Percentiles rank a stretch among this genome's conserved stretches.
phyloP scores from a whole-genome alignment of 176 grass and related monocot species.

The Pharus latifolius region DNA sequence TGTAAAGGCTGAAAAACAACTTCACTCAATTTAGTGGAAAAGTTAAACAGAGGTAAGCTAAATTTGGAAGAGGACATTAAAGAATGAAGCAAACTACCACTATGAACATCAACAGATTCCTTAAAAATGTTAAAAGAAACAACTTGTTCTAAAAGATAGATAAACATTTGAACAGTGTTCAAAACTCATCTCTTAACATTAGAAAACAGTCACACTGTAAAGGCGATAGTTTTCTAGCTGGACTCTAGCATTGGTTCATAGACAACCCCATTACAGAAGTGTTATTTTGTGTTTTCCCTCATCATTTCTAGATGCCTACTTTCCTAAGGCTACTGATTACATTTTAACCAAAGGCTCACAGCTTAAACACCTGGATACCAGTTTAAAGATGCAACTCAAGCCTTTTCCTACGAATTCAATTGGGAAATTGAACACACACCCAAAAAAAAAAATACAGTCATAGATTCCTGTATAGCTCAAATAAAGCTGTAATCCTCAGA shows the following conservation, averaged over 20 bases:
- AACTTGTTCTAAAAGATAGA: neutral
- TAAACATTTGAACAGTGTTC: too few relatives aligned
- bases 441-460: too few relatives aligned
- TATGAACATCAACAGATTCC: neutral
- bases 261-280: neutral
- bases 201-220: too few relatives aligned
- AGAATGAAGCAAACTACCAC: conserved; percentile 4
- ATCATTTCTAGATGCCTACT: neutral
- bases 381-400: neutral
- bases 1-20: conserved; percentile 63
- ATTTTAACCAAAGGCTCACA: neutral
- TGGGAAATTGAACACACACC: neutral
- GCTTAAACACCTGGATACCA: too few relatives aligned
- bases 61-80: neutral
- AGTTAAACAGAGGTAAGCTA: neutral
- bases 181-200: too few relatives aligned
- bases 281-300: neutral
- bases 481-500: neutral
- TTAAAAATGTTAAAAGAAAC: neutral
- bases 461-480: too few relatives aligned
- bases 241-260: neutral
- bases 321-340: neutral
- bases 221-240: too few relatives aligned
- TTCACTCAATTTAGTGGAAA: neutral
- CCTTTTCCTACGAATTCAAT: neutral